Conservation (phyloP, 1,284 basidiomycete genomes). For the Psilocybe mexicana region DNA sequence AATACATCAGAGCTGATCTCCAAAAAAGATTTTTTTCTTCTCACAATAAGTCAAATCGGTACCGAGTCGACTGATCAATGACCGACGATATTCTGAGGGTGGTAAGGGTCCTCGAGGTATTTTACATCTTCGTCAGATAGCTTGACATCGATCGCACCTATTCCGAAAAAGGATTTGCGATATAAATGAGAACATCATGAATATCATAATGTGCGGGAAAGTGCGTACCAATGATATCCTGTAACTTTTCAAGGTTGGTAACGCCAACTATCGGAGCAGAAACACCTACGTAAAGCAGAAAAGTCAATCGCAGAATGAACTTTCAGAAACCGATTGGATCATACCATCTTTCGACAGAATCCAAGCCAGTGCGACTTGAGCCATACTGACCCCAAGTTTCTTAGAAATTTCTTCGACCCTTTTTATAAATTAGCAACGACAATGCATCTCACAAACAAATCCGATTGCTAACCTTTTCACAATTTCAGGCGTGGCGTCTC, state of each 20-base stretch:
- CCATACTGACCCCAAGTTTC: constrained; percentile 53
- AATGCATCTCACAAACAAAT: neutral
- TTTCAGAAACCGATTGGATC: neutral
- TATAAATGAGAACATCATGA: neutral
- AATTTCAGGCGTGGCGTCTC: constrained; percentile 30
- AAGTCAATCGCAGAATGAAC: neutral
- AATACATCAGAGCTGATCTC: too few species aligned
- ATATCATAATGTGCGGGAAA: neutral
- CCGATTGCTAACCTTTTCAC: constrained; percentile 29
- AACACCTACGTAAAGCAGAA: constrained; percentile 33
- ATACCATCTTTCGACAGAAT: constrained; percentile 40
- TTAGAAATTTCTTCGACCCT: constrained; percentile 55
- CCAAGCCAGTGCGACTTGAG: constrained; percentile 60
- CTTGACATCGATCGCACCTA: constrained; percentile 24
- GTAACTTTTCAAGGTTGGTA: constrained; percentile 49
- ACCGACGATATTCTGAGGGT: constrained; percentile 23
- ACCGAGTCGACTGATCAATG: constrained; percentile 7
- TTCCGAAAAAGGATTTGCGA: neutral
- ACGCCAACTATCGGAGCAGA: constrained; percentile 57
- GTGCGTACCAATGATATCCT: constrained; percentile 45
- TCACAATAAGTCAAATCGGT: too few species aligned
- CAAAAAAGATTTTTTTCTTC: too few species aligned
- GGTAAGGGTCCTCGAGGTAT: constrained; percentile 30
- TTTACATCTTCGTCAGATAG: constrained; percentile 29
- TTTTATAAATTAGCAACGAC: neutral